These are phyloP conservation scores for Leccinellum albellum DNA, from an alignment of 768 basidiomycete genomes.

Conservation along the genomic window DNA sequence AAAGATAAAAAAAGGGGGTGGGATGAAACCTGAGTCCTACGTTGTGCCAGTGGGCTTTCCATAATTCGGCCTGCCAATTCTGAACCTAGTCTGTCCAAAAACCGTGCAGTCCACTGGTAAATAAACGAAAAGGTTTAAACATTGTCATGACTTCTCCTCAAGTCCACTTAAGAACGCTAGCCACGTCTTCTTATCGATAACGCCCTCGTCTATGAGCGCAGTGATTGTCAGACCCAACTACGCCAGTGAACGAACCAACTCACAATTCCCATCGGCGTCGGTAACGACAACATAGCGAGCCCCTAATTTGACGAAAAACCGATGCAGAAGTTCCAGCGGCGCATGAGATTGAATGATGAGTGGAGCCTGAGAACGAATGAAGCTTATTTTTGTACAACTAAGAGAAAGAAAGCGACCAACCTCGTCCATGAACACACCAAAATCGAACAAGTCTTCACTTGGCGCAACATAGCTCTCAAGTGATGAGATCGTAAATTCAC, in stretches of 20 bases:
- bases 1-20: neutral
- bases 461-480: conserved; percentile 33
- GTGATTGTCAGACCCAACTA: neutral
- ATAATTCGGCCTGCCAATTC: neutral
- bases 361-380: conserved; percentile 58
- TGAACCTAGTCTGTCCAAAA: neutral
- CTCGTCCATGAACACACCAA: conserved; percentile 88
- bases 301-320: conserved; percentile 91
- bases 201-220: conserved; percentile 63
- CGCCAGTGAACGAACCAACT: conserved; percentile 23
- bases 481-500: conserved; percentile 53
- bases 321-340: conserved; percentile 89
- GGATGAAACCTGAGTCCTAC: neutral
- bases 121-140: neutral
- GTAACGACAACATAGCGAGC: conserved; percentile 85
- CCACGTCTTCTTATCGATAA: conserved; percentile 95
- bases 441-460: conserved; percentile 63
- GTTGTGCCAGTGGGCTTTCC: neutral
- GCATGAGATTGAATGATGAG: conserved; percentile 79
- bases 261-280: conserved; percentile 80
- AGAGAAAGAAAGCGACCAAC: conserved; percentile 34
- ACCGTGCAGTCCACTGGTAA: neutral
- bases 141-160: conserved; percentile 48
- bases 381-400: neutral
- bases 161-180: conserved; percentile 78